Evolutionary conservation across 139 green algal species (phyloP).

Genomic region (Closterium sp.): DNA sequence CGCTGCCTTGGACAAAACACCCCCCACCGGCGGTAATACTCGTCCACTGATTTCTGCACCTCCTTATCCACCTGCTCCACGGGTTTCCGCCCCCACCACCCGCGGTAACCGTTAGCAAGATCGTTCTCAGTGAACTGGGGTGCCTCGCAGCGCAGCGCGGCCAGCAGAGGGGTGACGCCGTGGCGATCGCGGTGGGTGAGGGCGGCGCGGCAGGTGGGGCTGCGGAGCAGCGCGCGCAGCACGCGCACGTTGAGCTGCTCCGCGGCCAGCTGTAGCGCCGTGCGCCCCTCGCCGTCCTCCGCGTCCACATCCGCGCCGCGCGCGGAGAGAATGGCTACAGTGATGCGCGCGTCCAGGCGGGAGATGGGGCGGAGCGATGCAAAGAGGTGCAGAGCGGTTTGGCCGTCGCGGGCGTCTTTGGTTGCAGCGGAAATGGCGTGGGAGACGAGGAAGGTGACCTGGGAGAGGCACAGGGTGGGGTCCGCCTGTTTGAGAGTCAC

Average conservation of each 20-base stretch:
- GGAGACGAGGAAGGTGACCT: background rate
- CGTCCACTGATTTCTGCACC: background rate
- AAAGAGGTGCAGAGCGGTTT: background rate
- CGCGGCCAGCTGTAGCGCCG: background rate
- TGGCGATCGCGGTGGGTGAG: background rate
- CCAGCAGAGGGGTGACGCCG: background rate
- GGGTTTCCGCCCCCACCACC: background rate
- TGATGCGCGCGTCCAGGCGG: background rate
- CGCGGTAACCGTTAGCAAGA: background rate
- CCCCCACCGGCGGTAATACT: background rate
- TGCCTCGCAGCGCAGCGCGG: background rate
- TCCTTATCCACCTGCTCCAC: background rate
- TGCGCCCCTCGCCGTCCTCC: background rate
- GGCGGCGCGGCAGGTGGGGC: background rate
- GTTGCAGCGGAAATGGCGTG: background rate
- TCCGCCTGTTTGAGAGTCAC: background rate
- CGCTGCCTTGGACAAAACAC: background rate
- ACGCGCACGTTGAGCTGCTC: background rate
- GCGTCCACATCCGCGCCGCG: background rate
- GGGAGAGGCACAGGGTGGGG: background rate
- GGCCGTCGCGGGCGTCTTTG: background rate
- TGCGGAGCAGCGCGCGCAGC: background rate
- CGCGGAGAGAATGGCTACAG: background rate
- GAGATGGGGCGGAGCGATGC: background rate
- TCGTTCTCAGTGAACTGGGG: background rate